Evolutionary conservation across 495 filamentous ascomycete genomes (phyloP), one percentile per base, ranked within the genome.

Genomic region (Xylona heveae): DNA sequence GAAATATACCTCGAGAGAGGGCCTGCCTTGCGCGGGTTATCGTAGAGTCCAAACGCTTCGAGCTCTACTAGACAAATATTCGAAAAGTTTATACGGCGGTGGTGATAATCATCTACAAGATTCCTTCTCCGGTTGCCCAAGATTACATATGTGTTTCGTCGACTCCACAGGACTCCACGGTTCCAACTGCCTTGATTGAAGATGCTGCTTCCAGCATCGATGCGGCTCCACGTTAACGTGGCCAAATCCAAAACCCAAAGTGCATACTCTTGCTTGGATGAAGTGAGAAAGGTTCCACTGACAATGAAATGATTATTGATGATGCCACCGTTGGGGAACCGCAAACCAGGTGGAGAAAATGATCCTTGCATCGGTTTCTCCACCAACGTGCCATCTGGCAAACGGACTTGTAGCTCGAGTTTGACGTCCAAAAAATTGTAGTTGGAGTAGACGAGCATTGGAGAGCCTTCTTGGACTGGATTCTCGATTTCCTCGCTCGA

Each of bases 351-450:
- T 1, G 88, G 88, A 8, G 79, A 85, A 19, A 77, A 79, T 18
- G 68, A 64, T 15, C 79, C 80, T 28, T 71, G 69, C 85, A 97
- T 94, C 7, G 78, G 63, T 42, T 79, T 83, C 45, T 95, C 88
- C 3, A 67, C 62, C 39, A 97, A 54, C 6, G 72, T 73, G 28
- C 90, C 88, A 50, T 97, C 85, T 18, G 78, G 68, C 9, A 71
- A 48, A 33, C 88, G 69, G 27, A 97, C 66, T 45, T 95, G 90
- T 19, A 97, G 59, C 48, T 95, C 88, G 14, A 97, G 53, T 45
- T 93, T 95, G 38, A 95, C 88, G 39, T 95, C 83, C 23, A 95
- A 49, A 48, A 97, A 97, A 50, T 97, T 95, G 49, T 95, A 97
- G 45, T 97, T 97, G 24, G 88, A 95, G 49, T 97, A 97, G 19